phyloP scores from a whole-genome alignment of 192 early-diverging fungal species.

The Allomyces macrogynus region DNA sequence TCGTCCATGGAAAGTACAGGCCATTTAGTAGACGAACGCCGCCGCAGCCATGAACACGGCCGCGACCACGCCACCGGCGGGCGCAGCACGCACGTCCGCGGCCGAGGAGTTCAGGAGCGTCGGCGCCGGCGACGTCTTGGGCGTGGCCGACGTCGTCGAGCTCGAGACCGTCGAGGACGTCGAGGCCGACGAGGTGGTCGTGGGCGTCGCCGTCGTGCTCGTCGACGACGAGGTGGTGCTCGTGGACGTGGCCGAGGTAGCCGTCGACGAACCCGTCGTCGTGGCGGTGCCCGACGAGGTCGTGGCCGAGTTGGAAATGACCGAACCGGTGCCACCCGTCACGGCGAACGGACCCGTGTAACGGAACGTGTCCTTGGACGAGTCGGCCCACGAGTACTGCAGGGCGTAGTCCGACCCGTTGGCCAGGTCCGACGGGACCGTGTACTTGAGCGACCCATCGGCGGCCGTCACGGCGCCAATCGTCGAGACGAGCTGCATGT shows the following conservation, averaged over 20 bases:
- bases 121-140: no score
- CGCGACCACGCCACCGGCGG: no score
- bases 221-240: no score
- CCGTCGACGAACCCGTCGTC: not conserved
- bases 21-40: no score
- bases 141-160: no score
- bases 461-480: not conserved
- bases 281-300: not conserved
- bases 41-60: no score
- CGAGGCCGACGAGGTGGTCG: no score
- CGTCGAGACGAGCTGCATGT: not conserved
- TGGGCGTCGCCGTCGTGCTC: no score
- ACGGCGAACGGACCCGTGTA: not conserved
- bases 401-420: not conserved
- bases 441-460: not conserved
- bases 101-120: no score
- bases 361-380: not conserved
- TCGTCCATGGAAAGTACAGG: no score
- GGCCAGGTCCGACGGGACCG: not conserved
- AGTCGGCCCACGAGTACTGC: not conserved
- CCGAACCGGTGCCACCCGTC: not conserved
- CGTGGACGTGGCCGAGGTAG: not conserved
- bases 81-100: no score
- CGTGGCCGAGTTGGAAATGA: not conserved
- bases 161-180: no score